These are phyloP conservation scores for Solanum dulcamara DNA, from an alignment of 257 asterid genomes.

Conservation along the genomic window DNA sequence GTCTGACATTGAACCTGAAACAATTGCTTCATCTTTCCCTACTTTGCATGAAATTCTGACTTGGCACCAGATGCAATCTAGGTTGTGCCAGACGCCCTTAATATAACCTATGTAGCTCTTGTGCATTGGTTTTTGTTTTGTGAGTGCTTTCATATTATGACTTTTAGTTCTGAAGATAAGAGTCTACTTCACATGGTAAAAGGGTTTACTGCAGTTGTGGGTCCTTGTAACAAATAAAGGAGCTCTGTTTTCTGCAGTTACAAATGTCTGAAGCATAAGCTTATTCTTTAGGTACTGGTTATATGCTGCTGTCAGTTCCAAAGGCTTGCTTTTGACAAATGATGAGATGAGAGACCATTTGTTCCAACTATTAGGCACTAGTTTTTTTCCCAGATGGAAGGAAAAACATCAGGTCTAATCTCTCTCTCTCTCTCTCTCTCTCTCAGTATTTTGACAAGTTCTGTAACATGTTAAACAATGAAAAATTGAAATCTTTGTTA, in stretches of 20 bases:
- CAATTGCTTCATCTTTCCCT: neutral
- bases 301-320: slow-evolving; percentile 88
- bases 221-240: neutral
- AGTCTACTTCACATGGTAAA: neutral
- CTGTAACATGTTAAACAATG: neutral
- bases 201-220: neutral
- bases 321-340: slow-evolving; percentile 81
- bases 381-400: slow-evolving; percentile 93
- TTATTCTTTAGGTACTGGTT: slow-evolving; percentile 72
- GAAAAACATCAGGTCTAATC: slow-evolving; percentile 86
- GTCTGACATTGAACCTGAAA: neutral
- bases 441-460: neutral
- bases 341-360: slow-evolving; percentile 99
- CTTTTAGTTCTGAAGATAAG: neutral
- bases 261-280: neutral
- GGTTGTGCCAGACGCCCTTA: neutral
- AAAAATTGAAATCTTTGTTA: neutral
- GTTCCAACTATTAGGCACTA: slow-evolving; percentile 77
- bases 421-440: neutral
- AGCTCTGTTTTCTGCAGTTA: neutral
- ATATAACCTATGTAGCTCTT: neutral
- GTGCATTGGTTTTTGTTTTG: neutral
- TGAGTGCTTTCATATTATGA: neutral
- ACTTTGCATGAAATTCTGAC: neutral
- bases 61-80: neutral